Base-by-base conservation (phyloP, 495 filamentous ascomycete species). In the Parmelia sp. region DNA sequence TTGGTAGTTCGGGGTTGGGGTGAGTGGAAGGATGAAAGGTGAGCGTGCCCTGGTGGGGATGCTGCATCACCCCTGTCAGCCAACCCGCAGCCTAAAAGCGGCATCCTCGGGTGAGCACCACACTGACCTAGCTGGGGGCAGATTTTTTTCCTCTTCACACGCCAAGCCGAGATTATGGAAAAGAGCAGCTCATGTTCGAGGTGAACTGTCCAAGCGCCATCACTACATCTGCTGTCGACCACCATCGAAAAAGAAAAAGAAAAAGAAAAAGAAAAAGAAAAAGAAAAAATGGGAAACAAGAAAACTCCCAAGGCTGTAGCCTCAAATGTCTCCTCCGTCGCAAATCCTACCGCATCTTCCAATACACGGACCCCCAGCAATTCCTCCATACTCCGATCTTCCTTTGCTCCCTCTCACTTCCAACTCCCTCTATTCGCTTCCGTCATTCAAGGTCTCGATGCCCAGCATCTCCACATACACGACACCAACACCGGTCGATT, bases 391-490 rank as follows among this genome's bases (percentile, higher is more conserved):
- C 66, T 82, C 53, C 77, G 73, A 69, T 77, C 81, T 40, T 77
- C 81, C 5, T 86, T 85, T 72, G 79, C 81, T 1, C 83, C 83
- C 11, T 79, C 82, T 9, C 74, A 76, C 45, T 84, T 81, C 42
- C 80, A 83, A 73, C 76, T 84, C 67, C 76, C 82, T 15, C 76
- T 85, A 17, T 86, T 85, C 70, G 83, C 83, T 25, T 86, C 83
- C 27, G 77, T 83, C 37, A 82, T 85, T 60, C 83, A 84, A 63
- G 82, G 81, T 7, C 77, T 86, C 27, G 83, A 82, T 74, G 79
- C 78, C 35, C 82, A 85, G 65, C 81, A 83, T 64, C 74, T 86
- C 33, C 79, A 83, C 44, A 80, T 86, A 59, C 83, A 86, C 72
- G 82, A 85, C 67, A 83, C 81, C 23, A 77, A 70, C 60, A 85